A percentile compares a stretch with the other conserved stretches of the same genome.
phyloP scores from a whole-genome alignment of 805 yeast genomes.

The Yarrowia osloensis region DNA sequence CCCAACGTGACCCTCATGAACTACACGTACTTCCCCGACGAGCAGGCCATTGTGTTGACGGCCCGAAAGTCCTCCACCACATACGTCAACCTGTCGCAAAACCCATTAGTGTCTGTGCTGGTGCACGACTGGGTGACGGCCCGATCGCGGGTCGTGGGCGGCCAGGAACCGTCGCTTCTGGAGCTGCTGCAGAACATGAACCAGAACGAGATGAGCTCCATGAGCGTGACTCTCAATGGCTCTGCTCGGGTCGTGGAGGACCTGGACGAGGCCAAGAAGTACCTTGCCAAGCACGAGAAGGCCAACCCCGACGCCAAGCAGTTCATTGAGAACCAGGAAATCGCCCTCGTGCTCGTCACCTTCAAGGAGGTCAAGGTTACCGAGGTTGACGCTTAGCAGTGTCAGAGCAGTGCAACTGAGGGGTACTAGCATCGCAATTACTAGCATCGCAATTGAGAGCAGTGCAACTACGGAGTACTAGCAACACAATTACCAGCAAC shows the following conservation, averaged over 20 bases:
- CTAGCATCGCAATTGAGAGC: neutral
- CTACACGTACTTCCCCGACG: slow-evolving; percentile 62
- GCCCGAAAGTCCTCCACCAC: slow-evolving; percentile 73
- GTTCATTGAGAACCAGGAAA: slow-evolving; percentile 66
- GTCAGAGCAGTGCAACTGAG: too few species aligned
- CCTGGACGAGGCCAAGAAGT: slow-evolving; percentile 57
- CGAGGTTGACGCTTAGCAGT: slow-evolving; percentile 56
- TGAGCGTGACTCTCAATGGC: slow-evolving; percentile 82
- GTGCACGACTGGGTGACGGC: slow-evolving; percentile 90
- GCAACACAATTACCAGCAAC: too few species aligned
- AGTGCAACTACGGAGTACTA: too few species aligned
- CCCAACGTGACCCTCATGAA: slow-evolving; percentile 95
- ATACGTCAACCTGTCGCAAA: slow-evolving; percentile 63
- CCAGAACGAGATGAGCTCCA: slow-evolving; percentile 73
- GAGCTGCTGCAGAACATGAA: slow-evolving; percentile 74
- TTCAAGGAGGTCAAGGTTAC: slow-evolving; percentile 73
- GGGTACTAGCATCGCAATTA: neutral
- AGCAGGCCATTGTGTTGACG: slow-evolving; percentile 63
- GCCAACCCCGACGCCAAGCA: slow-evolving; percentile 59
- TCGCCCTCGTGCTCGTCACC: slow-evolving; percentile 64
- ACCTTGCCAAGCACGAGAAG: slow-evolving; percentile 60
- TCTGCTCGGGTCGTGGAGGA: slow-evolving; percentile 57
- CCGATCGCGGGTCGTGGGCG: slow-evolving; percentile 44
- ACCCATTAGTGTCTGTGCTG: slow-evolving; percentile 78
- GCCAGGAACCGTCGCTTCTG: slow-evolving; percentile 50